Evolutionary conservation across 2,329 filamentous ascomycete species (phyloP), one percentile per base, ranked within the genome.

Genomic region (Sclerotiophoma versabilis): DNA sequence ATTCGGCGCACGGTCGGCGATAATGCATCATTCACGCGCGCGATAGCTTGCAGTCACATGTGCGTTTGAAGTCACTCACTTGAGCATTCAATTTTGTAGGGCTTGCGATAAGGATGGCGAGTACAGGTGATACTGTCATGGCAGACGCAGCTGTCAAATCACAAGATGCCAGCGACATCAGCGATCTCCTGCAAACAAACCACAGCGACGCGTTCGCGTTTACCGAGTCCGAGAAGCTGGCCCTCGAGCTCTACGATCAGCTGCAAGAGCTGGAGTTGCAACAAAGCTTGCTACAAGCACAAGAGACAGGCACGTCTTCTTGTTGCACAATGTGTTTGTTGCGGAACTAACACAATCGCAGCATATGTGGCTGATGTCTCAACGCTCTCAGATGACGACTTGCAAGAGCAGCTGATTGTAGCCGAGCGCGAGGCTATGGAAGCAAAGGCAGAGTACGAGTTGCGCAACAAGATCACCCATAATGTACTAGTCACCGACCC

Each of bases 221-320:
- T 36, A 90, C 87, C 1, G 81, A 85, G 29, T 81, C 84, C 55
- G 91, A 96, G 75, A 78, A 82, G 64, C 81, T 81, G 59, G 82
- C 89, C 23, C 79, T 95, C 29, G 81, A 85, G 33, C 81, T 93
- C 42, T 90, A 91, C 74, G 87, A 92, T 71, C 83, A 83, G 61
- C 78, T 92, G 22, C 85, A 88, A 66, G 86, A 90, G 70, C 80
- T 93, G 37, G 84, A 87, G 65, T 77, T 93, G 19, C 88, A 95
- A 76, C 84, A 87, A 49, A 87, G 87, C 30, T 80, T 95, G 32
- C 75, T 92, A 11, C 75, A 80, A 63, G 76, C 77, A 51, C 76
- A 78, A 54, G 65, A 69, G 23, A 34, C 60, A 65, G 63, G 71
- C 62, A 66, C 43, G 59, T 63, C 14, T 26, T 26, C 10, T 23